These are phyloP conservation scores for Solanum habrochaites DNA, from an alignment of 257 asterid genomes.

Conservation along the genomic window DNA sequence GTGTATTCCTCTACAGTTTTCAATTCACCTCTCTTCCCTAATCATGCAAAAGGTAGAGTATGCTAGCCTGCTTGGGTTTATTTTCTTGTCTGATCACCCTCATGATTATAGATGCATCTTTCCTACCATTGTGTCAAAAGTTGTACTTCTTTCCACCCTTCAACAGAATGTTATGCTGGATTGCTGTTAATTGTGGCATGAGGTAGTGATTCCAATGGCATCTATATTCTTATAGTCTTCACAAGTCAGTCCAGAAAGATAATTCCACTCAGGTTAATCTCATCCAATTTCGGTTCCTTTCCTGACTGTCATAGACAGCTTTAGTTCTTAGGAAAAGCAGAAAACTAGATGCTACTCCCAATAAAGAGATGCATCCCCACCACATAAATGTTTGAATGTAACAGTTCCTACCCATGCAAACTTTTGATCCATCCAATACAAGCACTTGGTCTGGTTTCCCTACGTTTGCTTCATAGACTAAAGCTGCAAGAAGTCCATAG, in stretches of 20 bases:
- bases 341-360: slow-evolving; percentile 36
- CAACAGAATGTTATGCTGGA: neutral
- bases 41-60: neutral
- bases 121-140: neutral
- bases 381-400: slow-evolving; percentile 37
- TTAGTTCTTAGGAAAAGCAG: slow-evolving; percentile 40
- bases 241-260: neutral
- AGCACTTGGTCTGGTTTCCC: slow-evolving; percentile 13
- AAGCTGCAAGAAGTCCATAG: slow-evolving; percentile 54
- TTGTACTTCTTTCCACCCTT: neutral
- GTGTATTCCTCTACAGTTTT: neutral
- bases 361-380: slow-evolving; percentile 49
- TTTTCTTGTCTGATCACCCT: neutral
- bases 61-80: neutral
- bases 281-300: slow-evolving; percentile 14
- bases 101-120: neutral
- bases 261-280: neutral
- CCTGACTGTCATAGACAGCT: slow-evolving; percentile 25
- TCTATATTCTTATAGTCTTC: neutral
- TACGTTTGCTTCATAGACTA: slow-evolving; percentile 40
- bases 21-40: neutral
- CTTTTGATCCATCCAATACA: slow-evolving; percentile 26
- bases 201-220: neutral
- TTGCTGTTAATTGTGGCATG: neutral
- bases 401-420: slow-evolving; percentile 51